Evolutionary conservation across 768 basidiomycete species (phyloP).

Genomic region (Amanita exitialis): DNA sequence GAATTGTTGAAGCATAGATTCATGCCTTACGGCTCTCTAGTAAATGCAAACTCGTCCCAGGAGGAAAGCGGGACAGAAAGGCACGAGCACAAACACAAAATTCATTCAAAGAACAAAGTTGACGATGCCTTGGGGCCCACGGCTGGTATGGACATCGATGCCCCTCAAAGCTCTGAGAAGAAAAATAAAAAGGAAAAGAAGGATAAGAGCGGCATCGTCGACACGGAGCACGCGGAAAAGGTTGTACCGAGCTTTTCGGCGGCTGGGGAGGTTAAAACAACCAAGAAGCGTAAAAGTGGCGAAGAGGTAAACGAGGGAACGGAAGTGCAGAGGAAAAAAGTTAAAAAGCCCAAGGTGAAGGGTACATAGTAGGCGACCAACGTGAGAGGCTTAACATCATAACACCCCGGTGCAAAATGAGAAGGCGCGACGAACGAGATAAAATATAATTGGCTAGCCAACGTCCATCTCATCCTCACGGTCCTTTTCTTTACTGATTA

Average conservation of each 20-base stretch:
- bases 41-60: constrained; percentile 15
- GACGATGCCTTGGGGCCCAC: constrained; percentile 2
- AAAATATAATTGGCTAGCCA: constrained; percentile 28
- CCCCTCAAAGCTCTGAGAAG: constrained; percentile 10
- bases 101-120: constrained; percentile 4
- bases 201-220: constrained; percentile 38
- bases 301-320: background rate
- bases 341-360: constrained; percentile 28
- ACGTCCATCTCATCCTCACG: constrained; percentile 61
- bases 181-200: constrained; percentile 26
- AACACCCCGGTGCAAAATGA: background rate
- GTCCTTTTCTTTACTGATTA: constrained; percentile 38
- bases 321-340: background rate
- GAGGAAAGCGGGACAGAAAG: background rate
- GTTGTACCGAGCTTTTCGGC: constrained; percentile 9
- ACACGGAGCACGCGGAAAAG: constrained; percentile 8
- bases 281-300: constrained; percentile 18
- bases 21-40: constrained; percentile 48
- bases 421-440: background rate
- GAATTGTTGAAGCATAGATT: constrained; percentile 57
- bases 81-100: background rate
- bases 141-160: constrained; percentile 15
- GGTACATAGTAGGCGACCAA: background rate
- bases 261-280: constrained; percentile 16
- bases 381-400: no score